Base-by-base conservation (phyloP, 1,284 basidiomycete species). In the Agaricales sp. region DNA sequence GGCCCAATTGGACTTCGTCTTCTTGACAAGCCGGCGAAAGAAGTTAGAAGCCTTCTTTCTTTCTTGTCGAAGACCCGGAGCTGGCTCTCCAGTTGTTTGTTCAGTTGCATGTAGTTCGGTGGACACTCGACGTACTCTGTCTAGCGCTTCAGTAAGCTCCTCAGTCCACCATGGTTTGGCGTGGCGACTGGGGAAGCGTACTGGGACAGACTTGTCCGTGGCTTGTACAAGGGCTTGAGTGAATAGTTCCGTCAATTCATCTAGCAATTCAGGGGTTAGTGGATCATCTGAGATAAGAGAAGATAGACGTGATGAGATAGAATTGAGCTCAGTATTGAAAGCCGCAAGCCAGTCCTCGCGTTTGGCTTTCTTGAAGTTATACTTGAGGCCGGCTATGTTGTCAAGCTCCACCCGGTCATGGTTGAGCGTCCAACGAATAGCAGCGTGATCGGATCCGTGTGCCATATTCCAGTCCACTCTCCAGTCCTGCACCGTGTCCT, bases 391-490 rank as follows among this genome's bases (percentile, higher is more conserved):
- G 1, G 24, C 37, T 19, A 48, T 16, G 43, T 53, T 55, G 14
- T 56, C 52, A 14, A 52, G 26, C 23, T 55, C 46, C 11, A 24
- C 46, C 0, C 43, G 13, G 0, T 48, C 52, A 21, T 53, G 24
- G 46, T 58, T 46, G 12, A 49, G 35, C 8, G 35, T 50, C 50
- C 51, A 58, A 13, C 46, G 47, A 1, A 58, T 48, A 0, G 48
- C 52, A 2, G 14, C 4, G 51, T 57, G 56, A 49, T 58, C 56
- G 1, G 57, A 58, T 1, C 54, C 51, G 24, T 49, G 54, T 8
- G 50, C 45, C 39, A 50, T 47, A 1, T 46, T 24, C n/a, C 21
- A 2, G 35, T 53, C 38, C 14, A 54, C 37, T 0, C 43, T 37
- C 54, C 54, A 58, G 1, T 58, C 57, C 23, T 51, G 39, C 12